A percentile compares a stretch with the other conserved stretches of the same genome.
Conservation (phyloP, 2,329 filamentous ascomycete species). For the Phialocephala sp. region DNA sequence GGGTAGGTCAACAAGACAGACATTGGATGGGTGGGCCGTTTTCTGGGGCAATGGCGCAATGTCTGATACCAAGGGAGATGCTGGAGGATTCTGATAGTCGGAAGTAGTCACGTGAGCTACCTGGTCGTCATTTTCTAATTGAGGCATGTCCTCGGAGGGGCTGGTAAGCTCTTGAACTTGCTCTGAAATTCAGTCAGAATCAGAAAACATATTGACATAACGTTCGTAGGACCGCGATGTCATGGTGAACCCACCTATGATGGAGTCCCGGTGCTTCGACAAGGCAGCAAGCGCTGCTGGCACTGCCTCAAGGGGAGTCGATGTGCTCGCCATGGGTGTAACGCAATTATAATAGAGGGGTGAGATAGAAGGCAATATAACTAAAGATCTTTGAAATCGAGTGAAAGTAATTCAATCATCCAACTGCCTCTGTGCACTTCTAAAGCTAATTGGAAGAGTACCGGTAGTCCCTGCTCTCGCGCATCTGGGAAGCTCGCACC, state of each 20-base stretch:
- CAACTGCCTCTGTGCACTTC: background rate
- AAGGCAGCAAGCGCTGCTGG: background rate
- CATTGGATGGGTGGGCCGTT: background rate
- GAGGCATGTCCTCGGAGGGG: background rate
- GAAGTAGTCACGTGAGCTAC: background rate
- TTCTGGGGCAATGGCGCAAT: background rate
- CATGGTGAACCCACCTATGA: background rate
- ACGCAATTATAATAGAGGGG: background rate
- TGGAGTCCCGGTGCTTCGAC: background rate
- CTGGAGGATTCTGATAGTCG: background rate
- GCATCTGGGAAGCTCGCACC: no score
- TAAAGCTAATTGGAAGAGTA: no score
- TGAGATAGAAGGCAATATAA: background rate
- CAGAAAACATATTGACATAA: background rate
- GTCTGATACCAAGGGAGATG: background rate
- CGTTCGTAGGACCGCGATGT: no score
- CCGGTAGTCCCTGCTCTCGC: no score
- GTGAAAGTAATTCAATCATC: background rate
- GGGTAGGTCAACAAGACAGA: slow-evolving; percentile 22
- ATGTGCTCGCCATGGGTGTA: background rate
- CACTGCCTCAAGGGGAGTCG: background rate
- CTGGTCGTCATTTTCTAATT: background rate
- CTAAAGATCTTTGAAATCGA: background rate
- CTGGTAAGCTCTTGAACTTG: background rate
- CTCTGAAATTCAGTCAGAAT: background rate